Evolutionary conservation across 331 rosid species (phyloP), one percentile per base, ranked within the genome.

Genomic region (Rosa hybrid): DNA sequence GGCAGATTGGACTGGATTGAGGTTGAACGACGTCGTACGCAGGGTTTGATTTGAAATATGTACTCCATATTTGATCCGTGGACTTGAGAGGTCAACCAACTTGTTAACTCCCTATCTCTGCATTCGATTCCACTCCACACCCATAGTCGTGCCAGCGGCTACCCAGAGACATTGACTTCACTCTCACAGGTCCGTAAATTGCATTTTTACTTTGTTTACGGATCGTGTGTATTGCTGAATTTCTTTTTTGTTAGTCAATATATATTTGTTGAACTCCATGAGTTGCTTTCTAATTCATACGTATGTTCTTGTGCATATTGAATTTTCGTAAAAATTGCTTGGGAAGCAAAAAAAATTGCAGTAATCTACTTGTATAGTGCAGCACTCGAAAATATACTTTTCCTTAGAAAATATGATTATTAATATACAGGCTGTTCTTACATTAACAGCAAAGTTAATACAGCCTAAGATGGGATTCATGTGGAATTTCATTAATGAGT

Each of bases 21-120:
- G 2, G 49, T 45, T 2, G 49, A 51, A 51, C 56, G 56, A 51
- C 56, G 20, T 51, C 56, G 56, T 51, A 51, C 17, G 20, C 18
- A 56, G 4, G 39, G 39, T 34, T 34, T 34, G 39, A 34, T 34
- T 34, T 34, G 39, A 34, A 34, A 34, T 34, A 34, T 34, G 39
- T 34, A 3, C 39, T 34, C 39, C 39, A 34, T 34, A 0, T 34
- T 34, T 34, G 39, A 34, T 72, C 42, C 11, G 51, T 56, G 44
- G 79, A 77, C 73, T 64, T 49, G 21, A 68, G 21, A 68, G 18
- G 75, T 78, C 81, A 68, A 51, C 74, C 54, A 51, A n/a, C n/a
- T 7, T 8, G 39, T 6, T 4, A 27, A 17, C 18, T 20, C 67
- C 0, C 8, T 14, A 69, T 12, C 49, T 41, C 65, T 65, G 23